Evolutionary conservation across 768 basidiomycete species (phyloP), one percentile per base, ranked within the genome.

Genomic region (Collybia nuda): DNA sequence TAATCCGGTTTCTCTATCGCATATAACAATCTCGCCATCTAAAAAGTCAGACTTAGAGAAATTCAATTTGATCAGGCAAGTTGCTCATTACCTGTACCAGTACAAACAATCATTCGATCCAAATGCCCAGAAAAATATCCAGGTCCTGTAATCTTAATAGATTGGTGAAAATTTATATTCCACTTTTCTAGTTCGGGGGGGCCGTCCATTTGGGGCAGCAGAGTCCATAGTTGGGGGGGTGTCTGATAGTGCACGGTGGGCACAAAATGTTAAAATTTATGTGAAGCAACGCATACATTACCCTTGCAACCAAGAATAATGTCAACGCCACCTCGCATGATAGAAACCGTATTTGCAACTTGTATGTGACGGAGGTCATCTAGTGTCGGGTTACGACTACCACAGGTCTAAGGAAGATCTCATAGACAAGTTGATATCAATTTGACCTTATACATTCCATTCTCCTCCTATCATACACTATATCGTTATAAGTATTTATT

Each of bases 361-460:
- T 28, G 21, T 6, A 50, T 50, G 17, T 50, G 36, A 9, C n/a
- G 49, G 15, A 43, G 32, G 38, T 50, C 49, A 7, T 50, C 49
- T 12, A 50, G 42, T 7, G 26, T 26, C n/a, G 49, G 49, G 6
- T 38, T 21, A 22, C 48, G 26, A 40, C 49, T 50, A 18, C 22
- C 7, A 32, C 21, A 12, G 6, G 3, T 15, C 11, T 15, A n/a
- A 5, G 40, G 6, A 14, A 28, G 1, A 40, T 8, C 12, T 21
- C 14, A 17, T 21, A 40, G 32, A 24, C 17, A 1, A 37, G 15
- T 18, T 18, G 15, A 18, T 0, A 35, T 29, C 14, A 28, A 18
- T 46, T 26, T 26, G 24, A 46, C 44, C 44, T 46, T 21, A 23
- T 26, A n/a, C 18, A 46, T 15, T 32, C 44, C 17, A n/a, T n/a